Base-by-base conservation (phyloP, 2,329 filamentous ascomycete species). In the Epichloe amarillans region DNA sequence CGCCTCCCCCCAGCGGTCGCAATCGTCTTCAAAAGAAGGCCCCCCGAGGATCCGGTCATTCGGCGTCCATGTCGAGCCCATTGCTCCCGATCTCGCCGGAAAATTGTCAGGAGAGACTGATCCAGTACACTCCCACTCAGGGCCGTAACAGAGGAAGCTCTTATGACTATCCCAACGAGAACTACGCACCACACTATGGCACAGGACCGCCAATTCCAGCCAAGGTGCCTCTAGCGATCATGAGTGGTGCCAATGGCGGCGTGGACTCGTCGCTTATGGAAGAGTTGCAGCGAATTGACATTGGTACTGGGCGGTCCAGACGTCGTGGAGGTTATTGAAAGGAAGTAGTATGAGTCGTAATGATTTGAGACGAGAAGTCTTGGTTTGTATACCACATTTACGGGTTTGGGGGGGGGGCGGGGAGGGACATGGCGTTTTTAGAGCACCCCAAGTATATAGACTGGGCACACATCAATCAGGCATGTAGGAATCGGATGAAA, bases 201-300 rank as follows among this genome's bases (percentile, higher is more conserved):
- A 60, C 60, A 14, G 66, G 63, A 0, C 83, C 84, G 12, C 79
- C 81, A 0, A 75, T 86, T 46, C 84, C 84, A 3, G 82, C 82
- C n/a, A 88, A 88, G 66, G 70, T 87, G 8, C 82, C 83, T 1
- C 64, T 84, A 21, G 61, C 62, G 26, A 50, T 65, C n/a, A 75
- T 72, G 69, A 74, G 69, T 54, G 72, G 69, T 35, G 66, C 64
- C 5, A 66, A 67, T 36, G 68, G 64, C 48, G 67, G 63, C 15
- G 64, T 67, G 26, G 74, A 74, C 51, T 71, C 78, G 65, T 79
- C 83, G 19, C 67, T 90, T 49, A 76, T 84, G 65, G 73, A 87
- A 55, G 86, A 90, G 67, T 77, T 90, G 73, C 80, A 75, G 58
- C 72, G 72, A 46, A 84, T 84, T 54, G 80, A 84, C 58, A 76